Evolutionary conservation across 2,329 filamentous ascomycete genomes (phyloP).

Genomic region (Aureobasidium lini): DNA sequence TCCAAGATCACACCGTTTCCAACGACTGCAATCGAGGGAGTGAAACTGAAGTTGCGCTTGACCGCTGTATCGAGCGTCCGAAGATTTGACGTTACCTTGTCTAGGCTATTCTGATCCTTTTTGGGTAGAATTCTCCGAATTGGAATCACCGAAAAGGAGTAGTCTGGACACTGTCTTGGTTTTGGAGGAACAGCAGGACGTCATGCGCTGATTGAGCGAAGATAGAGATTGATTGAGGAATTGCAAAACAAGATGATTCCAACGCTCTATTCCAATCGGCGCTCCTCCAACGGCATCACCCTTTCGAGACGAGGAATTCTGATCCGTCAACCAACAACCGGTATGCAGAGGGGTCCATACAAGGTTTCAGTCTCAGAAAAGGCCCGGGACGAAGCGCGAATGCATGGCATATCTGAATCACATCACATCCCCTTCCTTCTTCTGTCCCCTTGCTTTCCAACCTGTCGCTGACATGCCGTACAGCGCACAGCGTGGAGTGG

Average conservation of each 20-base stretch:
- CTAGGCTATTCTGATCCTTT: not conserved
- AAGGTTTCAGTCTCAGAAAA: conserved; percentile 10
- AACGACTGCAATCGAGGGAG: not conserved
- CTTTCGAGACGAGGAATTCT: not conserved
- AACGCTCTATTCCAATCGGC: conserved; percentile 4
- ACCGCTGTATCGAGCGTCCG: not conserved
- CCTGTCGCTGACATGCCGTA: not conserved
- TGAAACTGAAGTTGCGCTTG: conserved; percentile 1
- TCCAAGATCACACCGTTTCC: not conserved
- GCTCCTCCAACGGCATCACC: not conserved
- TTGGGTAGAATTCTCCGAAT: not conserved
- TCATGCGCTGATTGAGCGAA: not conserved
- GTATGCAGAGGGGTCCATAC: conserved; percentile 6
- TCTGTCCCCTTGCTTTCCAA: not conserved
- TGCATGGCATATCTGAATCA: conserved; percentile 13
- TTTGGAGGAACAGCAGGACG: not conserved
- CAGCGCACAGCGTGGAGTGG: not conserved
- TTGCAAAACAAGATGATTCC: not conserved
- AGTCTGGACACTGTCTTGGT: conserved; percentile 7
- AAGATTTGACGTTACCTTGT: not conserved
- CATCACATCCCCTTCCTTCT: conserved; percentile 8
- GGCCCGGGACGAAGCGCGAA: conserved; percentile 13
- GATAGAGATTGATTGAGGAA: not conserved
- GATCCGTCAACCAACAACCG: not conserved
- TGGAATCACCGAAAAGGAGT: not conserved